Evolutionary conservation across 768 basidiomycete genomes (phyloP), one percentile per base, ranked within the genome.

Genomic region (Mycena galericulata): DNA sequence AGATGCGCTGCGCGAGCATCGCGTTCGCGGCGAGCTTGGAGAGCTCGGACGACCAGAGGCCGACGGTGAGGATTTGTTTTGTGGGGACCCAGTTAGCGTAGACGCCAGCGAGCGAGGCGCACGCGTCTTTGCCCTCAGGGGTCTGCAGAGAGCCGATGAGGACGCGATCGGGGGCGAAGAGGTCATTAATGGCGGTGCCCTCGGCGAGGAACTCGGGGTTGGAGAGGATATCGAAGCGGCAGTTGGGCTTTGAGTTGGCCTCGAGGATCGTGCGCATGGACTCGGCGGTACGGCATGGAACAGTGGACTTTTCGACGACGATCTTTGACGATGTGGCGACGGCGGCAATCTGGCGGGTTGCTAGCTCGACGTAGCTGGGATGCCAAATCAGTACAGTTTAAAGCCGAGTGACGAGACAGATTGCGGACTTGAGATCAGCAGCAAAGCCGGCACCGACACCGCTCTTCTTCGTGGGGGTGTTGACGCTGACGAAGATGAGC

Each of bases 181-280:
- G 90, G 79, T 99, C 98, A 53, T 65, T 74, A 76, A 99, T 97
- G 61, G 98, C 98, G 38, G 98, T 98, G 71, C 98, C 98, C 82
- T 99, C 98, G 9, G 98, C 98, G 51, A 99, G 87, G 86, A 99
- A 99, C 79, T 99, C 98, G 64, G 98, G 98, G 85, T 99, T 99
- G 76, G 98, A 99, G 72, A 99, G 92, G 78, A 99, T 99, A 77
- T 99, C 96, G 76, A 99, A 99, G 67, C 89, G 90, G 81, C 92
- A 92, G 74, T 91, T 91, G 65, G 93, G 90, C 77, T 91, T 95
- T 41, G 97, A 97, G 86, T 99, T 99, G 73, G 97, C 96, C 81
- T 99, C 97, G 61, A 99, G 91, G 81, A 99, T 98, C 60, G 95
- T 98, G 75, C 97, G 95, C 98, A 99, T 99, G 22, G 97, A 97